Conservation (phyloP, 2,329 filamentous ascomycete species). For the Cladosporium austrohemisphaericum region DNA sequence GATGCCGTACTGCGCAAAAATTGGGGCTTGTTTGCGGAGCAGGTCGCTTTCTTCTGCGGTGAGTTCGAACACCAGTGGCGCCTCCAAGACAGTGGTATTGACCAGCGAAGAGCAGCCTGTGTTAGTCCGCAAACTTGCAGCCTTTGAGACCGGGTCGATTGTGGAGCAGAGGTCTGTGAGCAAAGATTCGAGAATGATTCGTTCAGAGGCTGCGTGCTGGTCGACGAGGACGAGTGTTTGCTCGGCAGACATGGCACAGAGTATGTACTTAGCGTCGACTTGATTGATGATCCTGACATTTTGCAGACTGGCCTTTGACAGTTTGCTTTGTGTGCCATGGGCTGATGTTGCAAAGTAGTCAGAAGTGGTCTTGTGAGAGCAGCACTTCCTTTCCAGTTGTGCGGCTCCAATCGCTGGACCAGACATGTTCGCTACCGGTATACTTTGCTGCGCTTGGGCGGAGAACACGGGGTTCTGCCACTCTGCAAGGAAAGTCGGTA, state of each 20-base stretch:
- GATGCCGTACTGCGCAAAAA: slow-evolving; percentile 74
- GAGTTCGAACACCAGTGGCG: slow-evolving; percentile 63
- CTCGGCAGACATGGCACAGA: slow-evolving; percentile 54
- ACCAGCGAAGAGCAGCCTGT: slow-evolving; percentile 23
- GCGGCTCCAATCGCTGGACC: neutral
- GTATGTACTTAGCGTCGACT: slow-evolving; percentile 85
- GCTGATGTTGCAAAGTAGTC: neutral
- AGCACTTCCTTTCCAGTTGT: neutral
- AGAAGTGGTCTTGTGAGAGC: neutral
- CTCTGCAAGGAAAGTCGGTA: slow-evolving; percentile 40
- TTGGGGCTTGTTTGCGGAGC: slow-evolving; percentile 50
- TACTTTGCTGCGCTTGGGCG: slow-evolving; percentile 36
- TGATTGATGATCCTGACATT: slow-evolving; percentile 69
- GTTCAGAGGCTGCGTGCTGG: slow-evolving; percentile 92
- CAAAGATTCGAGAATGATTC: slow-evolving; percentile 72
- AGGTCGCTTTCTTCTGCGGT: slow-evolving; percentile 57
- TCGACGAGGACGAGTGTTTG: slow-evolving; percentile 70
- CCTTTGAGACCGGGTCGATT: slow-evolving; percentile 9
- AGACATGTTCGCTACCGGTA: neutral
- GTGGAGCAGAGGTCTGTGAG: slow-evolving; percentile 54
- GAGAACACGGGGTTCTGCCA: slow-evolving; percentile 78
- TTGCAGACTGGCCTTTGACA: slow-evolving; percentile 41
- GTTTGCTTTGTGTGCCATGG: neutral
- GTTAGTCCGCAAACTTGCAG: slow-evolving; percentile 2
- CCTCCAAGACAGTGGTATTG: slow-evolving; percentile 38